These are phyloP conservation scores for Fusarium sp. DNA, from an alignment of 2,329 filamentous ascomycete genomes.

Conservation along the genomic window DNA sequence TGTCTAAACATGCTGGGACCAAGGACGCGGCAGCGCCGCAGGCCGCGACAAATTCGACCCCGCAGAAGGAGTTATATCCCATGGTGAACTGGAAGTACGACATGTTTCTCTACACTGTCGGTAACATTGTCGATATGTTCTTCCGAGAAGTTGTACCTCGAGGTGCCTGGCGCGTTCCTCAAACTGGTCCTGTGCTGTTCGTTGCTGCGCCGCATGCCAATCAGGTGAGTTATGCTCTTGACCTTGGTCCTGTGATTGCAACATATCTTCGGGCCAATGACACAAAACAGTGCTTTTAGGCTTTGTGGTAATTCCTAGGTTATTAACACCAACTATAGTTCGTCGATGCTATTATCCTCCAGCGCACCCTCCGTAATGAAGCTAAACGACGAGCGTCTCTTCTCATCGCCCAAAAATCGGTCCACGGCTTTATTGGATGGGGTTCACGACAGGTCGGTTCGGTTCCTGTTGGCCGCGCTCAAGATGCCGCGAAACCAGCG, in stretches of 20 bases:
- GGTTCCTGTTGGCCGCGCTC: constrained; percentile 91
- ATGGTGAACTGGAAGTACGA: constrained; percentile 84
- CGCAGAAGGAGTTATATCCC: constrained; percentile 70
- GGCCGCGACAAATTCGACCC: constrained; percentile 44
- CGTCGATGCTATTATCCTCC: constrained; percentile 93
- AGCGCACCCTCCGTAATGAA: constrained; percentile 89
- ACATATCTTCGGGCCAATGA: background rate
- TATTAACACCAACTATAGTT: constrained; percentile 70
- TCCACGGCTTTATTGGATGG: constrained; percentile 92
- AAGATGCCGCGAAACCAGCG: constrained; percentile 87
- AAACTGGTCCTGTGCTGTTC: constrained; percentile 89
- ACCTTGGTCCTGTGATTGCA: background rate
- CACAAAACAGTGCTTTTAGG: background rate
- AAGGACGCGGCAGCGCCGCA: constrained; percentile 46
- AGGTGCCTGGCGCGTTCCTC: constrained; percentile 94
- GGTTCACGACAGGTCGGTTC: constrained; percentile 87
- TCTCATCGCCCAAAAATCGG: constrained; percentile 95
- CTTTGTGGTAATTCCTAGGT: background rate
- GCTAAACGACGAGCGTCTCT: constrained; percentile 90
- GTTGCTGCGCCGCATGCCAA: constrained; percentile 98
- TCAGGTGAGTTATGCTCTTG: constrained; percentile 69
- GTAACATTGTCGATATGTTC: constrained; percentile 92
- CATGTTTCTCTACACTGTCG: constrained; percentile 81
- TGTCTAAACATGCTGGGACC: constrained; percentile 43
- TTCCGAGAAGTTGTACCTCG: constrained; percentile 97